Evolutionary conservation across 2,329 filamentous ascomycete species (phyloP), one percentile per base, ranked within the genome.

Genomic region (Dryadomyces sulphureus): DNA sequence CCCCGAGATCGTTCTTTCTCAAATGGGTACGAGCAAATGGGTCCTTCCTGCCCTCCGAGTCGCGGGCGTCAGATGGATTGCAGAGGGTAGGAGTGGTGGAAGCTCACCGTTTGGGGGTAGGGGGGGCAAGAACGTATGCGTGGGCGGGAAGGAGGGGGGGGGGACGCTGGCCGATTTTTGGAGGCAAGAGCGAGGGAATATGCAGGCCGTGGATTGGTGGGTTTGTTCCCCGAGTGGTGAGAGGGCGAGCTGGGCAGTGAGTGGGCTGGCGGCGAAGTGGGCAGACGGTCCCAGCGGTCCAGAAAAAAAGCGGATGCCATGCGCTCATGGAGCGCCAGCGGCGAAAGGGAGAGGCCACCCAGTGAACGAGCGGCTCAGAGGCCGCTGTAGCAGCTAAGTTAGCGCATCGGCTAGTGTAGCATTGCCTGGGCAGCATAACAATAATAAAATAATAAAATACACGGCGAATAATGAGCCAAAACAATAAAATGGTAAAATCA

Each of bases 301-400:
- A n/a, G 17, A 20, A 41, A 35, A 45, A 41, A 41, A 46, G 44
- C 44, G 44, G 44, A 32, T 41, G 44, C 44, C 5, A 25, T 17
- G 21, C 27, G 27, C 27, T 32, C 27, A 32, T 32, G 27, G 27
- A 32, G 27, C 27, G 20, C 6, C 32, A 41, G n/a, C 20, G 24
- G 24, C 21, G 39, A 41, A 27, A 41, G 17, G 39, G 43, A n/a
- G 22, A 20, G 7, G 41, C 14, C 27, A 22, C 21, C 45, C 34
- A 38, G 34, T 43, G 41, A 43, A 30, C 36, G 32, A 32, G 12
- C 19, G 36, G 24, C 8, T 22, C 7, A 25, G 34, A 45, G 36
- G 14, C 36, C 46, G 41, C 41, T 45, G 41, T 48, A 48, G 46
- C 41, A 48, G 41, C 41, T 45, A 48, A 34, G 16, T 48, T 48